Evolutionary conservation across 2,329 filamentous ascomycete genomes (phyloP).

Genomic region (Cadophora sp.): DNA sequence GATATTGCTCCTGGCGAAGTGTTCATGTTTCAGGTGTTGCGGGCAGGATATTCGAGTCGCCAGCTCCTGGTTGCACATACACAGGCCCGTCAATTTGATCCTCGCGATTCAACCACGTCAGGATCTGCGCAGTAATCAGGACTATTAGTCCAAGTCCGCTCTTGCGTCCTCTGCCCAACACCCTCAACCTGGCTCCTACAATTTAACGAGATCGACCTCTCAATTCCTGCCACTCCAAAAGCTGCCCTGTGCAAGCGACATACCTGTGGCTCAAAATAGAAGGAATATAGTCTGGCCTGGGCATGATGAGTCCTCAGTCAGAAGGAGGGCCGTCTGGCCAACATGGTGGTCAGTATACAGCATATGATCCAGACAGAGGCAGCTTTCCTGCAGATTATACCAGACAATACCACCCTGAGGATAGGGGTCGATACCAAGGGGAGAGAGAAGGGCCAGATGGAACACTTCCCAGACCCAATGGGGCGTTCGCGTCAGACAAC

Average conservation of each 20-base stretch:
- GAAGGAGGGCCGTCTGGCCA: slow-evolving; percentile 45
- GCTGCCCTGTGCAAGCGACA: background rate
- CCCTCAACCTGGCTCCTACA: slow-evolving; percentile 33
- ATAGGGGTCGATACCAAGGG: slow-evolving; percentile 35
- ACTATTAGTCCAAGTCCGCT: slow-evolving; percentile 23
- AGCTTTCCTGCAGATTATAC: slow-evolving; percentile 10
- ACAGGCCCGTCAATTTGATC: slow-evolving; percentile 37
- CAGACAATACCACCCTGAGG: slow-evolving; percentile 24
- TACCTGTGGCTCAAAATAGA: background rate
- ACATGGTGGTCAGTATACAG: slow-evolving; percentile 28
- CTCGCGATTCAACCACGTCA: slow-evolving; percentile 41
- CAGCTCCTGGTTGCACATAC: slow-evolving; percentile 42
- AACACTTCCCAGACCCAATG: slow-evolving; percentile 38
- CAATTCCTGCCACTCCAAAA: background rate
- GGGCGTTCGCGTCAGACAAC: slow-evolving; percentile 39
- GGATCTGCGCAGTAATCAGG: slow-evolving; percentile 25
- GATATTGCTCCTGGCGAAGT: slow-evolving; percentile 33
- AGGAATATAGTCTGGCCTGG: slow-evolving; percentile 5
- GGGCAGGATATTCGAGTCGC: slow-evolving; percentile 40
- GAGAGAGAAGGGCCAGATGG: slow-evolving; percentile 37
- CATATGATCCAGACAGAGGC: slow-evolving; percentile 23
- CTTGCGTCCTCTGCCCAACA: slow-evolving; percentile 20
- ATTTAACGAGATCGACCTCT: slow-evolving; percentile 4
- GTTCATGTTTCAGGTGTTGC: slow-evolving; percentile 43
- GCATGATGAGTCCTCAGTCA: slow-evolving; percentile 46